Conservation (phyloP, 441 rosid genomes). For the Oxalis stricta region DNA sequence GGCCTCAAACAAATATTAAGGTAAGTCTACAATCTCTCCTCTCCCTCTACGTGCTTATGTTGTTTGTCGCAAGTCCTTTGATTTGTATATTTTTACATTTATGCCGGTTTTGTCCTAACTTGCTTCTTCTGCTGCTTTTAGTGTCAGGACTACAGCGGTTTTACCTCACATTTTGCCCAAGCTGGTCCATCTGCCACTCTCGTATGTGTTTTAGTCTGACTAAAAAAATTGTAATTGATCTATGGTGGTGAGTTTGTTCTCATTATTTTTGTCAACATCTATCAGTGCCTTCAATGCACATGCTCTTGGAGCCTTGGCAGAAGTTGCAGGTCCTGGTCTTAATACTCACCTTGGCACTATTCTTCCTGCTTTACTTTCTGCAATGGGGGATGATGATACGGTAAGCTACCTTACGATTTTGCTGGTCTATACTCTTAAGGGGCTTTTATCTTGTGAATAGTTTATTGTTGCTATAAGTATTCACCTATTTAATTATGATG, state of each 20-base stretch:
- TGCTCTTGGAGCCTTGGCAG: conserved; percentile 97
- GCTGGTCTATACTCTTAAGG: background rate
- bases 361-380: conserved; percentile 91
- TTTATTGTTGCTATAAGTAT: background rate
- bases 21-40: conserved; percentile 18
- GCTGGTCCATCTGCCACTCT: conserved; percentile 86
- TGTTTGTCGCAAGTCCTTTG: conserved; percentile 2
- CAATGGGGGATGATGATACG: conserved; percentile 72
- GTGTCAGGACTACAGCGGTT: conserved; percentile 97
- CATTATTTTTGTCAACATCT: conserved; percentile 11
- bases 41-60: conserved; percentile 4
- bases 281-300: conserved; percentile 94
- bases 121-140: conserved; percentile 20
- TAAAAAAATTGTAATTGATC: background rate
- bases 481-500: conserved; percentile 5
- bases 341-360: conserved; percentile 77
- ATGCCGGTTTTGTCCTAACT: conserved; percentile 11
- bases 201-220: conserved; percentile 43
- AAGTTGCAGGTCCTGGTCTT: conserved; percentile 95
- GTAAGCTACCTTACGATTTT: conserved; percentile 17
- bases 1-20: conserved; percentile 98
- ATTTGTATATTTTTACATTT: background rate
- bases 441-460: no score
- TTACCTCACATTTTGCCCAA: conserved; percentile 98
- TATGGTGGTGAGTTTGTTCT: conserved; percentile 3